Percentiles rank a stretch among this genome's conserved stretches.
These are phyloP conservation scores for Blastomyces emzantsi DNA, from an alignment of 2,329 filamentous ascomycete genomes.

Conservation along the genomic window DNA sequence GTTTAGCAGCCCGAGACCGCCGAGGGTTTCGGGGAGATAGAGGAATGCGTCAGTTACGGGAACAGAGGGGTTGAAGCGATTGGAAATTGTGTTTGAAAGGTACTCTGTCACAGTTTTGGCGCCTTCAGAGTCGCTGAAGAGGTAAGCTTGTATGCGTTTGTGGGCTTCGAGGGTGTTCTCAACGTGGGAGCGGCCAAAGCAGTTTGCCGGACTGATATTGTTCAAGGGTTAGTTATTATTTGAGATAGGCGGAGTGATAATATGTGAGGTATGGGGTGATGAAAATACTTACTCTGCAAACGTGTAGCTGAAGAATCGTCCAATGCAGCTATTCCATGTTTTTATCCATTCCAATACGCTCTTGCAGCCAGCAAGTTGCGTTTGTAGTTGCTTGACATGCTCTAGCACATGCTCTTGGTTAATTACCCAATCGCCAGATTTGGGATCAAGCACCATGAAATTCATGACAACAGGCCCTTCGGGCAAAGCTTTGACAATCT, in stretches of 20 bases:
- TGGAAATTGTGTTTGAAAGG: slow-evolving; percentile 41
- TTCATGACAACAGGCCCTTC: slow-evolving; percentile 46
- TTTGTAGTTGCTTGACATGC: slow-evolving; percentile 34
- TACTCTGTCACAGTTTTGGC: slow-evolving; percentile 37
- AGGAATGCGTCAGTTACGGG: slow-evolving; percentile 40
- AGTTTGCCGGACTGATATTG: slow-evolving; percentile 33
- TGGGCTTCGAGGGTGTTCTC: slow-evolving; percentile 41
- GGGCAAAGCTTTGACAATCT: slow-evolving; percentile 34
- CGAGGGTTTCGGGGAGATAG: slow-evolving; percentile 39
- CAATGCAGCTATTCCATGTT: slow-evolving; percentile 47
- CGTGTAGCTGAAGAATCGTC: slow-evolving; percentile 44
- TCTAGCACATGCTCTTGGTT: slow-evolving; percentile 31
- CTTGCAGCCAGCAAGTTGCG: slow-evolving; percentile 34
- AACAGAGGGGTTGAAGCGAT: slow-evolving; percentile 40
- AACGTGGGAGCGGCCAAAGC: slow-evolving; percentile 42
- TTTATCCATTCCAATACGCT: slow-evolving; percentile 47
- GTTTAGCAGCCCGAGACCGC: slow-evolving; percentile 41
- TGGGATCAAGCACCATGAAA: slow-evolving; percentile 35
- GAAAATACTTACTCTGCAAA: slow-evolving; percentile 34
- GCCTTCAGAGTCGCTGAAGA: slow-evolving; percentile 34
- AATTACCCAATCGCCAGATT: slow-evolving; percentile 31
- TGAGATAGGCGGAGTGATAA: too few species aligned
- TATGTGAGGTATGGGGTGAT: too few species aligned
- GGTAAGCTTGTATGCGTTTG: slow-evolving; percentile 36
- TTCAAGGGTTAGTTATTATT: neutral